Percentiles rank a stretch among this genome's conserved stretches.
Conservation (phyloP, 495 filamentous ascomycete genomes). For the Extremus antarcticus region DNA sequence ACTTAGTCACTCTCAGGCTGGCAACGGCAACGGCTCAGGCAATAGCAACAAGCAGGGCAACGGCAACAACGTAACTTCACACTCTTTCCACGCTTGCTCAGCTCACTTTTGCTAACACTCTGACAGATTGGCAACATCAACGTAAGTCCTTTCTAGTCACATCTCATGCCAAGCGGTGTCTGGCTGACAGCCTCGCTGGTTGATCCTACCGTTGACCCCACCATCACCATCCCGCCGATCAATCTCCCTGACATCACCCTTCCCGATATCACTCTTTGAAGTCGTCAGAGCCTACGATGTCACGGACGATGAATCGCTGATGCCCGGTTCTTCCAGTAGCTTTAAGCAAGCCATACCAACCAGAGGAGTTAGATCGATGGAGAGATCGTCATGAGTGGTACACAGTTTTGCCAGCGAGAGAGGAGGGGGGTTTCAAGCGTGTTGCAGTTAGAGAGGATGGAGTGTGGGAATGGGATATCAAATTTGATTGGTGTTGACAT, state of each 20-base stretch:
- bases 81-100: too few species aligned
- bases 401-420: too few species aligned
- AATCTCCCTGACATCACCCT: background rate
- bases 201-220: background rate
- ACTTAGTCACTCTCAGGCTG: too few species aligned
- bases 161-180: background rate
- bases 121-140: background rate
- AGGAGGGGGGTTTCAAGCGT: too few species aligned
- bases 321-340: background rate
- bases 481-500: too few species aligned
- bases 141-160: background rate
- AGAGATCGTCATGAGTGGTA: too few species aligned
- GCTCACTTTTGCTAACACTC: background rate
- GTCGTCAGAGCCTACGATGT: background rate
- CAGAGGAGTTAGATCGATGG: too few species aligned
- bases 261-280: background rate
- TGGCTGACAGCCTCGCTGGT: background rate
- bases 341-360: background rate
- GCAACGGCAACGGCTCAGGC: too few species aligned
- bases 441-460: too few species aligned
- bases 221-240: background rate
- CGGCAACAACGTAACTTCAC: too few species aligned
- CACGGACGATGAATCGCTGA: background rate
- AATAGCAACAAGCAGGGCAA: too few species aligned
- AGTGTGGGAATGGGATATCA: too few species aligned